Conservation (phyloP, 345 rosid genomes). For the rapeseed (Brassica napus) region DNA sequence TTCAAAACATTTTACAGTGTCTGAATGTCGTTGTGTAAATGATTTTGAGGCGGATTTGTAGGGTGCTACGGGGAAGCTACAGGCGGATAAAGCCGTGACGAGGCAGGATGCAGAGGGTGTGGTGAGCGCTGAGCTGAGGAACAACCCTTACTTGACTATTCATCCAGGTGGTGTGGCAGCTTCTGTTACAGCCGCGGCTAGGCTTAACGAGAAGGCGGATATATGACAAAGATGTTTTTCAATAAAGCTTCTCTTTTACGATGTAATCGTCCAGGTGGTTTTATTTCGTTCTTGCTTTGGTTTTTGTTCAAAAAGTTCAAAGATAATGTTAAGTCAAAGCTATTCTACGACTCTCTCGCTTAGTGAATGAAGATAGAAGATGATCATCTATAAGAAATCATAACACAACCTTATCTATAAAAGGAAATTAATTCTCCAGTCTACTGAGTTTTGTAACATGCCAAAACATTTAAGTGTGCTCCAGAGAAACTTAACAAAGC, state of each 20-base stretch:
- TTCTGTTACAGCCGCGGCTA: slow-evolving; percentile 66
- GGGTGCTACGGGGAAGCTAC: slow-evolving; percentile 57
- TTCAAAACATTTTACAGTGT: neutral
- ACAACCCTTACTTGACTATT: slow-evolving; percentile 47
- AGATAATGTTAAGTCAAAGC: neutral
- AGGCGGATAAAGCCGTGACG: slow-evolving; percentile 62
- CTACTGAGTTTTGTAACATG: slow-evolving; percentile 24
- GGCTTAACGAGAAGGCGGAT: slow-evolving; percentile 53
- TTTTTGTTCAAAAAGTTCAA: slow-evolving; percentile 1
- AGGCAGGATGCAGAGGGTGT: slow-evolving; percentile 73
- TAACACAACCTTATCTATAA: slow-evolving; percentile 17
- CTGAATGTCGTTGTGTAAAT: neutral
- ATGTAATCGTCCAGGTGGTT: slow-evolving; percentile 15
- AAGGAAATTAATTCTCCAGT: slow-evolving; percentile 8
- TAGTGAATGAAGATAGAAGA: too few species aligned
- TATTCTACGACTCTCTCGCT: too few species aligned
- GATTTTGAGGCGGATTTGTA: slow-evolving; percentile 17
- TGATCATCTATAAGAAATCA: neutral
- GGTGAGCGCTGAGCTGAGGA: slow-evolving; percentile 63
- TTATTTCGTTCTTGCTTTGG: slow-evolving; percentile 27
- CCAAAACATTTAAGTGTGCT: slow-evolving; percentile 4
- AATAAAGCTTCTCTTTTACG: slow-evolving; percentile 42
- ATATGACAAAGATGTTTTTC: slow-evolving; percentile 40
- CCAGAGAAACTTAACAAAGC: neutral
- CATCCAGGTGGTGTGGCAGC: slow-evolving; percentile 70